Conservation (phyloP, 331 rosid genomes). For the Acacia concinna region DNA sequence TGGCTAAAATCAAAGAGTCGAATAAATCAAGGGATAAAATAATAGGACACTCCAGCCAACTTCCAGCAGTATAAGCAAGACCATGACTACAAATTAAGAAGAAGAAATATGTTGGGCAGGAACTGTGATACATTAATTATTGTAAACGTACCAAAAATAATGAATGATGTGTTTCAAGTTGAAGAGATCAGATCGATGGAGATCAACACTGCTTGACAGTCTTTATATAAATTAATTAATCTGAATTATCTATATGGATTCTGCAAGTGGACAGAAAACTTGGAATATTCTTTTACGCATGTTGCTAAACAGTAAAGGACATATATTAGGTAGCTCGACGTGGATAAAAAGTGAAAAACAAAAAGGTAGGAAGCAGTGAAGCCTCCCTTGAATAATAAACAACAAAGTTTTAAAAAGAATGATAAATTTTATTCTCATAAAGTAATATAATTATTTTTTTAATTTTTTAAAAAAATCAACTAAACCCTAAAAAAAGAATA, state of each 20-base stretch:
- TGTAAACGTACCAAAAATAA: background rate
- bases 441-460: no score
- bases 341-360: background rate
- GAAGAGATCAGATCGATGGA: background rate
- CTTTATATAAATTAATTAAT: background rate
- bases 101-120: no score
- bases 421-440: no score
- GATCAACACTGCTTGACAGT: background rate
- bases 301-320: background rate
- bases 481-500: no score
- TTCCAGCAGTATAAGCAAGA: no score
- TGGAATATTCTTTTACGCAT: background rate
- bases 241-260: no score
- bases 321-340: background rate
- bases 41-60: no score
- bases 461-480: no score
- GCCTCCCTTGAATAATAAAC: background rate
- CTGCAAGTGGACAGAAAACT: background rate
- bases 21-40: no score
- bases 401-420: no score
- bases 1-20: no score
- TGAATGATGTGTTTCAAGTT: background rate
- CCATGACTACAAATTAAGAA: no score
- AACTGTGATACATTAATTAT: background rate
- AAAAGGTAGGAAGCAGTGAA: background rate